phyloP scores from a whole-genome alignment of 371 early-diverging fungal species.

The Mucor irregularis region DNA sequence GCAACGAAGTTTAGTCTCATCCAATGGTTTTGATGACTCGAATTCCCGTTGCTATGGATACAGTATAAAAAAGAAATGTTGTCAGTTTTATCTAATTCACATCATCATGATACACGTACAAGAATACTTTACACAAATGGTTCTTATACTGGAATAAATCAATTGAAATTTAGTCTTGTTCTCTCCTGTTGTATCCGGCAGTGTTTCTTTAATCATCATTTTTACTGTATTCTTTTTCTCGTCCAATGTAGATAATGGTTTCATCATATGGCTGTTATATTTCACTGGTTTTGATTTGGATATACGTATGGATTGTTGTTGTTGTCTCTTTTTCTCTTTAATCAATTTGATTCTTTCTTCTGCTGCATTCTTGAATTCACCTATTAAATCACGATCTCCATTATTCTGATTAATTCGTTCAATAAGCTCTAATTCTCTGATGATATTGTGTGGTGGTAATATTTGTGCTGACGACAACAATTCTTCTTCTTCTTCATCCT shows the following conservation, averaged over 20 bases:
- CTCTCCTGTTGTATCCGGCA: no score
- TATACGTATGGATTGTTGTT: not conserved
- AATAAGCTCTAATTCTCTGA: not conserved
- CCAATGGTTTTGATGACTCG: not conserved
- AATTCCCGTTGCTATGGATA: no score
- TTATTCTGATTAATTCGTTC: not conserved
- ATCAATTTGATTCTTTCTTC: not conserved
- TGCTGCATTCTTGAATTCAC: not conserved
- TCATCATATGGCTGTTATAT: no score
- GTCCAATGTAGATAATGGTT: no score
- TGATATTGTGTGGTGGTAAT: not conserved
- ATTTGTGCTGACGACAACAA: not conserved
- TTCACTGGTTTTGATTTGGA: conserved; percentile 1
- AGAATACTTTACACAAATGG: not conserved
- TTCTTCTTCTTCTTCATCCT: not conserved
- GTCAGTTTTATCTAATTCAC: no score
- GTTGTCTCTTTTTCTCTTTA: not conserved
- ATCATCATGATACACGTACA: no score
- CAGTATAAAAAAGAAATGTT: no score
- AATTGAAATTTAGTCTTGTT: not conserved
- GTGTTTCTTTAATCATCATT: not conserved
- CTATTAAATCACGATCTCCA: not conserved
- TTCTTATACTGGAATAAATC: not conserved
- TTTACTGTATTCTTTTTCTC: no score
- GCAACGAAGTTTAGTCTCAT: not conserved